Base-by-base conservation (phyloP, 805 yeast genomes). In the Clavispora asparagi region DNA sequence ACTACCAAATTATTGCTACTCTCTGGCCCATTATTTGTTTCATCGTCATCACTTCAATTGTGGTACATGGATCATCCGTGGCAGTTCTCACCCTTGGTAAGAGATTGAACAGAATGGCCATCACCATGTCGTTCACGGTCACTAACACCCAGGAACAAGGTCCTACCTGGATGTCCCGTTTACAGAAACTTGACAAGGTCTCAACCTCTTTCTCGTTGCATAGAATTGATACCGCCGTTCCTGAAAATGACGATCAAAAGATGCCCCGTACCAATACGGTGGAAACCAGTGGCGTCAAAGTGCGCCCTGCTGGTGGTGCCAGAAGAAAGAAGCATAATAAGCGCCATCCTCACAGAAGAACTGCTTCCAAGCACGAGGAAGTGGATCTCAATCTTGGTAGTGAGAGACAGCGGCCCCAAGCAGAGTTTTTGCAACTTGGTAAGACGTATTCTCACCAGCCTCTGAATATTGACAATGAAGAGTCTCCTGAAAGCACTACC, bases 31-130 rank as follows among this genome's bases (percentile, higher is more conserved):
- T 55, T 13, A 53, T 85, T 0, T 82, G 90, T 31, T 90, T 90
- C 59, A 70, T 90, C 52, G 85, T 90, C 23, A 73, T 90, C 4
- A 76, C 91, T 0, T 90, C 96, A 0, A 87, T 90, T 56, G 70
- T 87, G 16, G 92, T 90, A 19, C 97, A 90, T 64, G 97, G 97
- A 3, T 88, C 95, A 0, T 87, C 96, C 40, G 47, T 57, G 38
- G 58, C 59, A 1, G 58, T 55, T 29, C 49, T 53, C 31, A 49
- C 57, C 1, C 47, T 56, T 23, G 98, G 99, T 41, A 86, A 83
- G 59, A 85, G 92, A 47, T 76, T 92, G 63, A 90, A 91, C 69
- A 85, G 95, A 43, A 87, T 94, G 83, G 88, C 96, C 1, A 80
- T 92, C 57, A 87, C 97, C 1, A 87, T 91, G 85, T 81, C 97